Conservation (phyloP, 805 yeast species). For the Candida pseudofarinosa region DNA sequence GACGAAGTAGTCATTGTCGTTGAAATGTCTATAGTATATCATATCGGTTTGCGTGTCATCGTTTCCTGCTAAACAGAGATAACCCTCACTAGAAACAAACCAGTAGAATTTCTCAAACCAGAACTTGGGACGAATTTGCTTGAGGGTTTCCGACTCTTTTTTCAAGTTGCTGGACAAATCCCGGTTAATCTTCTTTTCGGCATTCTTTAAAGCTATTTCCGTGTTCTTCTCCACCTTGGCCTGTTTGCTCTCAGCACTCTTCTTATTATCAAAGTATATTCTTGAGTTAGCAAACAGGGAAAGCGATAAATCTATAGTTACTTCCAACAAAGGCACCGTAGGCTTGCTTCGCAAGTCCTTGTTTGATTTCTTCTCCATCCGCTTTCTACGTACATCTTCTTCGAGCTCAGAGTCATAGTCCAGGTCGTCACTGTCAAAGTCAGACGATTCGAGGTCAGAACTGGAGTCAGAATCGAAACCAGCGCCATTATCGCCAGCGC, state of each 20-base stretch:
- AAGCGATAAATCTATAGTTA: slow-evolving; percentile 60
- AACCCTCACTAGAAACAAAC: slow-evolving; percentile 91
- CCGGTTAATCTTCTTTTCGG: slow-evolving; percentile 69
- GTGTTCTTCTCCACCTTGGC: slow-evolving; percentile 77
- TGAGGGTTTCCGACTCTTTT: slow-evolving; percentile 48
- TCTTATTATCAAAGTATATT: slow-evolving; percentile 71
- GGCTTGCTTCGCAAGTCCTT: slow-evolving; percentile 8
- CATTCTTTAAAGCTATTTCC: slow-evolving; percentile 71
- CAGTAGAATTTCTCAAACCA: slow-evolving; percentile 95
- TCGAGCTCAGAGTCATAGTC: slow-evolving; percentile 28
- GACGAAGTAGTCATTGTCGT: slow-evolving; percentile 67
- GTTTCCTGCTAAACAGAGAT: slow-evolving; percentile 80
- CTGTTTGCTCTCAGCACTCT: slow-evolving; percentile 72
- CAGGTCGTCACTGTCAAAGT: slow-evolving; percentile 26
- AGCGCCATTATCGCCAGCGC: background rate
- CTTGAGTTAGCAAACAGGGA: slow-evolving; percentile 91
- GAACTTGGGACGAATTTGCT: slow-evolving; percentile 62
- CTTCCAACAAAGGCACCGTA: slow-evolving; percentile 8
- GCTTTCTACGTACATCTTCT: slow-evolving; percentile 9
- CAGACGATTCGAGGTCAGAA: slow-evolving; percentile 8
- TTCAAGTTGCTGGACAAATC: slow-evolving; percentile 64
- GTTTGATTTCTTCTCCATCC: slow-evolving; percentile 7
- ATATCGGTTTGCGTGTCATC: slow-evolving; percentile 77
- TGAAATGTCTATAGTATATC: slow-evolving; percentile 73
- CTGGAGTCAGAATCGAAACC: slow-evolving; percentile 11